Evolutionary conservation across 2,329 filamentous ascomycete genomes (phyloP).

Genomic region (Myriosclerotinia curreyana): DNA sequence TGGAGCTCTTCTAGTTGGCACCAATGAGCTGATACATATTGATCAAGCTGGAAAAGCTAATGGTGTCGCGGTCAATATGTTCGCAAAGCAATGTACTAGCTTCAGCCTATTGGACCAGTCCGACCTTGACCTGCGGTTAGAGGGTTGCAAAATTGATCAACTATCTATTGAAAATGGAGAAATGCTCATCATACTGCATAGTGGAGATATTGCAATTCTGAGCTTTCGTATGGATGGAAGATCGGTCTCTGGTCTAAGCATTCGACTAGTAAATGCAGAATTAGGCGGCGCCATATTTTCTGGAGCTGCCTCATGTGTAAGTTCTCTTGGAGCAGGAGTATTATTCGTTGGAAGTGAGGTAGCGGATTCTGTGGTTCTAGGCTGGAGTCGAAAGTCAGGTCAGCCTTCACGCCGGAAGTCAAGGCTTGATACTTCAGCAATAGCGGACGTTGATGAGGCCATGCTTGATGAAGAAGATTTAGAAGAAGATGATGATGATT

Average conservation of each 20-base stretch:
- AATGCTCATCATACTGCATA: constrained; percentile 74
- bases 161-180: constrained; percentile 76
- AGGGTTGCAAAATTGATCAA: constrained; percentile 74
- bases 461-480: constrained; percentile 45
- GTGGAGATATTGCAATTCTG: constrained; percentile 71
- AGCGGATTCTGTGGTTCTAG: constrained; percentile 75
- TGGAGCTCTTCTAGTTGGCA: constrained; percentile 79
- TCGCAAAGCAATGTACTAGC: constrained; percentile 76
- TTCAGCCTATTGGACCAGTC: constrained; percentile 88
- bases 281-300: constrained; percentile 62
- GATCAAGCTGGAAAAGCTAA: constrained; percentile 94
- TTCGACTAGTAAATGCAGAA: constrained; percentile 62
- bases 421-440: constrained; percentile 48
- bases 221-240: constrained; percentile 86
- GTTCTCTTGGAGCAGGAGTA: constrained; percentile 62
- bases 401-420: constrained; percentile 62
- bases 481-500: constrained; percentile 57
- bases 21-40: constrained; percentile 90
- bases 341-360: constrained; percentile 86
- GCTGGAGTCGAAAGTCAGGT: constrained; percentile 68
- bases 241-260: constrained; percentile 80
- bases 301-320: constrained; percentile 64
- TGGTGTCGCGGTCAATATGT: constrained; percentile 88
- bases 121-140: constrained; percentile 72
- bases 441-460: constrained; percentile 56